A percentile compares a stretch with the other conserved stretches of the same genome.
Evolutionary conservation across 495 filamentous ascomycete genomes (phyloP).

Genomic region (Penicillium nucicola): DNA sequence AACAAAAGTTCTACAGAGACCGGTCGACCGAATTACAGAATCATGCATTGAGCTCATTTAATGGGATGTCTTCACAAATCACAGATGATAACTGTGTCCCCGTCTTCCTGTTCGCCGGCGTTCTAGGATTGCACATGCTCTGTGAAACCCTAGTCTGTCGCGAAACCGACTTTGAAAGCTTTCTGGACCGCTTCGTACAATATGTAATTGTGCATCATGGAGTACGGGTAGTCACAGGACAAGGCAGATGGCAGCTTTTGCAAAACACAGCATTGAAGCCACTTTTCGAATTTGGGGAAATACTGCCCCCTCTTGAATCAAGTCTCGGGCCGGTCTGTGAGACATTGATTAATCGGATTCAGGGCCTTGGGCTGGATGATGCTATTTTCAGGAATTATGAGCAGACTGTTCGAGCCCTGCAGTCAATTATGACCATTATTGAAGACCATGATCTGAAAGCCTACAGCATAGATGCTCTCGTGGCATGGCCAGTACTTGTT

Average conservation of each 20-base stretch:
- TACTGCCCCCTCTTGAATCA: neutral
- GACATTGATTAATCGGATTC: neutral
- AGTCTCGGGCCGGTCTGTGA: neutral
- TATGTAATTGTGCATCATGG: neutral
- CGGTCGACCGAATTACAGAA: slow-evolving; percentile 14
- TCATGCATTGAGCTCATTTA: slow-evolving; percentile 8
- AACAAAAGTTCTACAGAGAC: slow-evolving; percentile 1
- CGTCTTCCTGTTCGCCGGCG: neutral
- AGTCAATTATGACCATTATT: slow-evolving; percentile 1
- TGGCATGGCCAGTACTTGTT: slow-evolving; percentile 15
- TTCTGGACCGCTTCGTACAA: slow-evolving; percentile 2
- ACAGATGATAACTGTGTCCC: neutral
- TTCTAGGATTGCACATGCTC: slow-evolving; percentile 1
- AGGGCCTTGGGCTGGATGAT: neutral
- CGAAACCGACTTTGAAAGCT: neutral
- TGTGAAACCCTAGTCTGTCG: slow-evolving; percentile 1
- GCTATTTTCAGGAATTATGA: slow-evolving; percentile 2
- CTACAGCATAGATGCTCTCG: neutral
- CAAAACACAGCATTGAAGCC: slow-evolving; percentile 8
- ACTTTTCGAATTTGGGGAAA: neutral
- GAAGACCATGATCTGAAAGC: neutral
- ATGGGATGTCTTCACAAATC: neutral
- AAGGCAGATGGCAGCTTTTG: slow-evolving; percentile 6
- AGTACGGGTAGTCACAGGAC: neutral
- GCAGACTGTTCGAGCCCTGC: slow-evolving; percentile 7